These are phyloP conservation scores for Colletotrichum sp. DNA, from an alignment of 2,329 filamentous ascomycete genomes.

Conservation along the genomic window DNA sequence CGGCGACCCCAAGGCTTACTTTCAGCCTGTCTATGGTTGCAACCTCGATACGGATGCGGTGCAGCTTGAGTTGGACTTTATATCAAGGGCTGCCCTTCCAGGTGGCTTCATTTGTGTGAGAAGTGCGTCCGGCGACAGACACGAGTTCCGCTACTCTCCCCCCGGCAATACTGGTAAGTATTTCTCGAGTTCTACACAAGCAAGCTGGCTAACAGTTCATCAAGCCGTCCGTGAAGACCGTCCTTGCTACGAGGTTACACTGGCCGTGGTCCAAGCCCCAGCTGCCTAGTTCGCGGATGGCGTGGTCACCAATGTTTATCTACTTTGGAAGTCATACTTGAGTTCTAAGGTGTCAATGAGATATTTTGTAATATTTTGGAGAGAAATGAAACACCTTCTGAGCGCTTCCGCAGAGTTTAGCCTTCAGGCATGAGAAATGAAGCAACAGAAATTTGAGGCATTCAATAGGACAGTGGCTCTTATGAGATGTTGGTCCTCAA, in stretches of 20 bases:
- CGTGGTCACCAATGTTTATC: not conserved
- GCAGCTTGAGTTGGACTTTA: conserved; percentile 41
- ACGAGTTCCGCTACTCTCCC: conserved; percentile 49
- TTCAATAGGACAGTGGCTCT: not conserved
- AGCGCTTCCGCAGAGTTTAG: not conserved
- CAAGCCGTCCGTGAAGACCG: not conserved
- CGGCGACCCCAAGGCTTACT: conserved; percentile 44
- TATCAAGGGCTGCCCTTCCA: conserved; percentile 29
- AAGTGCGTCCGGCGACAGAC: conserved; percentile 36
- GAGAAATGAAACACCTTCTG: not conserved
- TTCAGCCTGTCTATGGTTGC: conserved; percentile 44
- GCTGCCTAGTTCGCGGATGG: not conserved
- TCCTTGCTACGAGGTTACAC: not conserved
- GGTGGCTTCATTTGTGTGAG: conserved; percentile 46
- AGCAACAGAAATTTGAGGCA: not conserved
- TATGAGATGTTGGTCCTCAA: too few relatives aligned
- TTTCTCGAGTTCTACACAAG: not conserved
- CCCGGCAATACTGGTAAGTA: conserved; percentile 39
- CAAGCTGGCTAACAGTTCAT: not conserved
- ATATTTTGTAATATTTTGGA: not conserved
- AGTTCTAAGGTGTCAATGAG: not conserved
- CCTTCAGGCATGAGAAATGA: not conserved
- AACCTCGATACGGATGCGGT: conserved; percentile 43
- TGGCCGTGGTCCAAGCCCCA: not conserved
- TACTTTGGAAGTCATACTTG: not conserved